Conservation (phyloP, 2,329 filamentous ascomycete genomes). For the Fusarium brachygibbosum region DNA sequence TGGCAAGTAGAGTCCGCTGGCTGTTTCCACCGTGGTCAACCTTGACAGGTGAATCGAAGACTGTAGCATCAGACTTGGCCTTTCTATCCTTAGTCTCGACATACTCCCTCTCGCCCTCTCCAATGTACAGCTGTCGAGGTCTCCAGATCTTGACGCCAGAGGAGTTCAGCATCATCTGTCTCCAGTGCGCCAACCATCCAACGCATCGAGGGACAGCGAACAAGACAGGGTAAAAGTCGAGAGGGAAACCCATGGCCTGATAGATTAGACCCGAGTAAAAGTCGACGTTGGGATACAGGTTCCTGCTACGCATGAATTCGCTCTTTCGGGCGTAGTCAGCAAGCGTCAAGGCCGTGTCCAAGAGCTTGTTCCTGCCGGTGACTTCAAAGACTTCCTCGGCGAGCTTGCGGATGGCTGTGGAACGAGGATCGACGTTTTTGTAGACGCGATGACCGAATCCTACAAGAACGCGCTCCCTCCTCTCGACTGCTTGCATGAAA, state of each 20-base stretch:
- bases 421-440: slow-evolving; percentile 67
- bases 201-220: slow-evolving; percentile 66
- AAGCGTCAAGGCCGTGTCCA: slow-evolving; percentile 63
- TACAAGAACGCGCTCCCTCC: slow-evolving; percentile 64
- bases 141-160: slow-evolving; percentile 65
- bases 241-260: slow-evolving; percentile 66
- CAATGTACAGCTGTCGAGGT: slow-evolving; percentile 63
- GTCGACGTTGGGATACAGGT: slow-evolving; percentile 66
- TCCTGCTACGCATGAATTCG: slow-evolving; percentile 64
- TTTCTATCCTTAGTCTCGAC: slow-evolving; percentile 55
- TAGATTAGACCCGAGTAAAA: slow-evolving; percentile 67
- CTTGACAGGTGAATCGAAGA: slow-evolving; percentile 27
- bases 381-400: slow-evolving; percentile 65
- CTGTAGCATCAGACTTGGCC: slow-evolving; percentile 43
- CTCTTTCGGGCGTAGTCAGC: slow-evolving; percentile 61
- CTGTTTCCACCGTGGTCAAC: slow-evolving; percentile 30
- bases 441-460: slow-evolving; percentile 70
- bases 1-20: slow-evolving; percentile 18
- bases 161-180: slow-evolving; percentile 63
- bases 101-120: slow-evolving; percentile 60
- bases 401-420: slow-evolving; percentile 62
- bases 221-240: slow-evolving; percentile 66
- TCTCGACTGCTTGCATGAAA: slow-evolving; percentile 65
- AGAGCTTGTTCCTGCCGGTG: slow-evolving; percentile 64
- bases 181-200: slow-evolving; percentile 66